Evolutionary conservation across 78 protist species (phyloP).

Genomic region (Polysphondylium violaceum): DNA sequence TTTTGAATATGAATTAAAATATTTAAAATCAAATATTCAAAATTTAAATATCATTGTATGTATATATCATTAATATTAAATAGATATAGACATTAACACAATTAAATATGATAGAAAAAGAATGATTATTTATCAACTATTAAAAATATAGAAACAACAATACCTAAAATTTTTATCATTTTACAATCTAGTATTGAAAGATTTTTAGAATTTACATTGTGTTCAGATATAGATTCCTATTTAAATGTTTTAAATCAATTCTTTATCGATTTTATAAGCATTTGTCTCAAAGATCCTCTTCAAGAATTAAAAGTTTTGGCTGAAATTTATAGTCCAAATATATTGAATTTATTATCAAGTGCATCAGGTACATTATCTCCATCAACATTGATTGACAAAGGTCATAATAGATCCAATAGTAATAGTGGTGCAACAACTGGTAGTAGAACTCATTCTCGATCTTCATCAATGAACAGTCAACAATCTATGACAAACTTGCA

Average conservation of each 20-base stretch:
- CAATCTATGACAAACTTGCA: neutral
- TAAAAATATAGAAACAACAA: constrained; percentile 30
- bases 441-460: constrained; percentile 7
- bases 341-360: neutral
- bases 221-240: constrained; percentile 27
- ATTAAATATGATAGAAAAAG: constrained; percentile 27
- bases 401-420: neutral
- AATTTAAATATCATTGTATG: too few relatives aligned
- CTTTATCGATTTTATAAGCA: constrained; percentile 5
- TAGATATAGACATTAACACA: neutral
- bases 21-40: constrained; percentile 13
- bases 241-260: constrained; percentile 10
- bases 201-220: constrained; percentile 39
- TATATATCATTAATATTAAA: too few relatives aligned
- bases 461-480: neutral
- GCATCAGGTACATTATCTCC: neutral
- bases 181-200: constrained; percentile 39
- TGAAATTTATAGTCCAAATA: neutral
- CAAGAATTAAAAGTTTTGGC: constrained; percentile 19
- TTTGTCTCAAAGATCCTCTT: constrained; percentile 22
- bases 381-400: neutral
- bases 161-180: constrained; percentile 35
- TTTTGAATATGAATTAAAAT: constrained; percentile 36
- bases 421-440: neutral
- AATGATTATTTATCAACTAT: constrained; percentile 27